These are phyloP conservation scores for Tolypocladium inflatum DNA, from an alignment of 2,329 filamentous ascomycete species.

Conservation along the genomic window DNA sequence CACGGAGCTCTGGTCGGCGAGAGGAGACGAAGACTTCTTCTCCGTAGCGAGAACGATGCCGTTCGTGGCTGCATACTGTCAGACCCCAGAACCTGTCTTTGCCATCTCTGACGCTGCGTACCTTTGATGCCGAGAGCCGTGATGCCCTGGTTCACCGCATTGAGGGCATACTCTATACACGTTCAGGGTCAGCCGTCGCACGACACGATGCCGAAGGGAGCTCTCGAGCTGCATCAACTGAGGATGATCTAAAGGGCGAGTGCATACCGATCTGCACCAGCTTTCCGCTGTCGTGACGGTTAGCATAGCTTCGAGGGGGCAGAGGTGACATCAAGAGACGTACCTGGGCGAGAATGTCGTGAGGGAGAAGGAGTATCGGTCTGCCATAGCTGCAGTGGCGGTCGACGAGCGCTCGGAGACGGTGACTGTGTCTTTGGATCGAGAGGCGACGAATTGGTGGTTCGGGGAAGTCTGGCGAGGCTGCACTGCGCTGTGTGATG, in stretches of 20 bases:
- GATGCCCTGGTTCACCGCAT: slow-evolving; percentile 98
- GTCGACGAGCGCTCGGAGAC: background rate
- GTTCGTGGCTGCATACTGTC: slow-evolving; percentile 66
- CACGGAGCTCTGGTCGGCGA: slow-evolving; percentile 89
- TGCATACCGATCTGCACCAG: slow-evolving; percentile 84
- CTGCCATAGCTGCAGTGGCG: slow-evolving; percentile 60
- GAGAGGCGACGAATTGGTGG: slow-evolving; percentile 4
- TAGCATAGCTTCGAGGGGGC: slow-evolving; percentile 16
- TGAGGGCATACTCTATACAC: slow-evolving; percentile 85
- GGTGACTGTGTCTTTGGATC: slow-evolving; percentile 5
- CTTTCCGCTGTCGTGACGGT: slow-evolving; percentile 69
- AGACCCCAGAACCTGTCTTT: slow-evolving; percentile 4
- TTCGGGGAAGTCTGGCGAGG: background rate
- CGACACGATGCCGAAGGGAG: background rate
- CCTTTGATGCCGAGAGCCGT: slow-evolving; percentile 98
- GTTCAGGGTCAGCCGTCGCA: slow-evolving; percentile 1
- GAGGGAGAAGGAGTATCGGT: slow-evolving; percentile 98
- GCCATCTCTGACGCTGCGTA: slow-evolving; percentile 24
- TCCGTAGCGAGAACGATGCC: slow-evolving; percentile 97
- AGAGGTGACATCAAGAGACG: slow-evolving; percentile 23
- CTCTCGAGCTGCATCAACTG: background rate
- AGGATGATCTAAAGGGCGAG: background rate
- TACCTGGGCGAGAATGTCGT: slow-evolving; percentile 99
- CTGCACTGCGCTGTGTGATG: slow-evolving; percentile 19
- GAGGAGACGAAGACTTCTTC: slow-evolving; percentile 97